Evolutionary conservation across 2,329 filamentous ascomycete genomes (phyloP).

Genomic region (Xylaria sp.): DNA sequence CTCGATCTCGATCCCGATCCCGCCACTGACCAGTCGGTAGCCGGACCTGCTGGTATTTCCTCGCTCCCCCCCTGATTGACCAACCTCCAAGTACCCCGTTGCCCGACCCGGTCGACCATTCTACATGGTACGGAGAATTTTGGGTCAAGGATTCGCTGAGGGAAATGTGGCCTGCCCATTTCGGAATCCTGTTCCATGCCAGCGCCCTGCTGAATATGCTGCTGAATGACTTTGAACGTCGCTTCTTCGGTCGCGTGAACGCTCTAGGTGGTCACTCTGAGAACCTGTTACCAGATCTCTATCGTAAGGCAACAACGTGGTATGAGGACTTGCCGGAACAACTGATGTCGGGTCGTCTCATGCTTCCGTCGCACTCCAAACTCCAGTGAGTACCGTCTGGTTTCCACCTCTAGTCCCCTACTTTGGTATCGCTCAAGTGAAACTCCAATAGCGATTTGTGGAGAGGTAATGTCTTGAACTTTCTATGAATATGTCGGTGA

Average conservation of each 20-base stretch:
- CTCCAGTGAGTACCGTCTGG: conserved; percentile 27
- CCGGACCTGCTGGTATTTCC: conserved; percentile 31
- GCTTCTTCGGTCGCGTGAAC: conserved; percentile 22
- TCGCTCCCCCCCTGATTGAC: conserved; percentile 28
- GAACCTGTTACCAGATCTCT: conserved; percentile 28
- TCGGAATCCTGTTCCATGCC: conserved; percentile 33
- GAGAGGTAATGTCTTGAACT: too few species aligned
- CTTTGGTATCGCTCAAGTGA: background rate
- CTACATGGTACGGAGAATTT: conserved; percentile 37
- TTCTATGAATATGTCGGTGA: too few species aligned
- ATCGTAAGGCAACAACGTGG: conserved; percentile 24
- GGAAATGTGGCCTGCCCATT: conserved; percentile 28
- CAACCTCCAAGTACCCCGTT: conserved; percentile 29
- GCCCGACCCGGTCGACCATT: conserved; percentile 33
- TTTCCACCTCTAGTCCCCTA: background rate
- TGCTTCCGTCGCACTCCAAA: conserved; percentile 36
- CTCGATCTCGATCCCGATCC: background rate
- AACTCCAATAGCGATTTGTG: background rate
- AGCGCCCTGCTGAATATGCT: conserved; percentile 34
- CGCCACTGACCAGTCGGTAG: conserved; percentile 17
- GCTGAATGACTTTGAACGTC: conserved; percentile 31
- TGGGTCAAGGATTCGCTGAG: conserved; percentile 36
- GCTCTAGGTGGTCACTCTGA: conserved; percentile 13
- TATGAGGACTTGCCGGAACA: conserved; percentile 30
- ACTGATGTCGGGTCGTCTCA: conserved; percentile 31